A percentile compares a stretch with the other conserved stretches of the same genome.
These are phyloP conservation scores for Nothophoma quercina DNA, from an alignment of 2,329 filamentous ascomycete genomes.

Conservation along the genomic window DNA sequence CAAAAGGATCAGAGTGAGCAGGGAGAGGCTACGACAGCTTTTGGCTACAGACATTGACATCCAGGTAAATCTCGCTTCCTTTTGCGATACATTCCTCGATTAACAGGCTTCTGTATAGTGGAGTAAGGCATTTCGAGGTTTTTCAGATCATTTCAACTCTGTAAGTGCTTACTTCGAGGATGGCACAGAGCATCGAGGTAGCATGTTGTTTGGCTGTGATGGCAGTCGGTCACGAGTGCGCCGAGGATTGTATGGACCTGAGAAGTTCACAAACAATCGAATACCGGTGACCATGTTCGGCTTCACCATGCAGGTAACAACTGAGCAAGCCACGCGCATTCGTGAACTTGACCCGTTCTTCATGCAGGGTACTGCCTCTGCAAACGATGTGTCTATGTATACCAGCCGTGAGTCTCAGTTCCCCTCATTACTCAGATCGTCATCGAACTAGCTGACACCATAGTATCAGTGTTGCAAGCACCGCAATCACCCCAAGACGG, in stretches of 20 bases:
- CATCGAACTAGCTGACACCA: not conserved
- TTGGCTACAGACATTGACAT: conserved; percentile 18
- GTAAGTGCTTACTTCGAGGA: conserved; percentile 19
- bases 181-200: conserved; percentile 12
- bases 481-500: not conserved
- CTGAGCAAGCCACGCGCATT: conserved; percentile 15
- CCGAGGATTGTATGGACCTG: not conserved
- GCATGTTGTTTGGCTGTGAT: conserved; percentile 21
- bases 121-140: conserved; percentile 12
- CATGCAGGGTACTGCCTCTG: conserved; percentile 19
- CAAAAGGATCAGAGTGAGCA: conserved; percentile 16
- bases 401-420: conserved; percentile 5
- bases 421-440: not conserved
- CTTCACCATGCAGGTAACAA: conserved; percentile 14
- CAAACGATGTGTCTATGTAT: conserved; percentile 14
- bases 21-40: conserved; percentile 14
- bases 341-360: conserved; percentile 23
- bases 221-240: conserved; percentile 17
- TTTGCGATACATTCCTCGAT: too few species aligned
- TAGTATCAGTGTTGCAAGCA: conserved; percentile 14
- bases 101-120: conserved; percentile 4
- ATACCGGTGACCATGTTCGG: conserved; percentile 20
- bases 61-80: not conserved
- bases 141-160: conserved; percentile 1
- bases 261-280: not conserved